Base-by-base conservation (phyloP, 2,329 filamentous ascomycete genomes). In the Aphanocladium album region DNA sequence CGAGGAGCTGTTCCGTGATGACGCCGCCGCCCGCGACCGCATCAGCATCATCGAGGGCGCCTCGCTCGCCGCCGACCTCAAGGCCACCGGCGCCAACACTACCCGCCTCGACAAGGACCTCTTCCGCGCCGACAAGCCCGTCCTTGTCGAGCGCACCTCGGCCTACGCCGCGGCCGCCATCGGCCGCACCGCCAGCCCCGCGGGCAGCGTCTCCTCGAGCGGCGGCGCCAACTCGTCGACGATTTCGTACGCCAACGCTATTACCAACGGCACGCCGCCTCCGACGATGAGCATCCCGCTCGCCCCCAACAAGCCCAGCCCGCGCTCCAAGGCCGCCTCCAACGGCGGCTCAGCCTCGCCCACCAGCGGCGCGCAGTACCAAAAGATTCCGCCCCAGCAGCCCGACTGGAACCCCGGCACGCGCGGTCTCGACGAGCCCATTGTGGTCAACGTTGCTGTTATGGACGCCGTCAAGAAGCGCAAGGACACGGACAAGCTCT, bases 391-490 rank as follows among this genome's bases (percentile, higher is more conserved):
- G 35, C 67, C 68, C 19, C 67, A 69, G 33, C 69, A 73, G 55
- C 67, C 73, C 1, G 62, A 73, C 3, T 87, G 84, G 84, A 78
- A 73, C 50, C 84, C 83, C 1, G 80, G 79, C 2, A 72, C 73
- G 7, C 81, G 83, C 33, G 84, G 84, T 1, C 67, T 86, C 2
- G 84, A 87, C 61, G 72, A 78, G 19, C 75, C 79, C 1, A 79
- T 86, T 33, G 70, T 71, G 2, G 74, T 82, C 23, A 80, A 79
- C 60, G 67, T 71, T 47, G 62, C 69, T 1, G 77, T 77, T 8
- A 69, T 86, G 62, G 83, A 86, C 16, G 75, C 71, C 23, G 78
- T 87, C 66, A 85, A 84, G 73, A 82, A 79, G 67, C 76, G 83
- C 61, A 80, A 79, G 60, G 80, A 80, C 35, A 73, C 72, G 64